Evolutionary conservation across 768 basidiomycete species (phyloP).

Genomic region (Mycena pura): DNA sequence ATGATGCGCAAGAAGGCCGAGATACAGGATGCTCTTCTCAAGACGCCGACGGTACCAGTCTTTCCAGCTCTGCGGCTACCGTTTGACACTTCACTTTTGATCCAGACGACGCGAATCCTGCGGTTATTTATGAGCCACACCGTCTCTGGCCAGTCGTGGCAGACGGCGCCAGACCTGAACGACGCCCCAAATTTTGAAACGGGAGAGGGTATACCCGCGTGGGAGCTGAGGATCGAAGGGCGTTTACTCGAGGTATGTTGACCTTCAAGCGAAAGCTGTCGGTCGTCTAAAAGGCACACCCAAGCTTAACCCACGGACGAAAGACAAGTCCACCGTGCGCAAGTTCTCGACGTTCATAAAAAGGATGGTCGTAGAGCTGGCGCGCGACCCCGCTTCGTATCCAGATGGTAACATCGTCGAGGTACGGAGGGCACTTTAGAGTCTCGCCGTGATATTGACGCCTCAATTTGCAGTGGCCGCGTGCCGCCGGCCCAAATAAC

Average conservation of each 20-base stretch:
- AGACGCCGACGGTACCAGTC: conserved; percentile 67
- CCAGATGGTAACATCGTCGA: conserved; percentile 90
- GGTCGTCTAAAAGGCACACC: neutral
- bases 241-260: conserved; percentile 76
- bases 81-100: conserved; percentile 21
- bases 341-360: conserved; percentile 90
- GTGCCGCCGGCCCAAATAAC: conserved; percentile 58
- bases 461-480: conserved; percentile 60
- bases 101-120: conserved; percentile 86
- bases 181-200: conserved; percentile 69
- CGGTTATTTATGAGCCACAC: conserved; percentile 90
- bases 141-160: conserved; percentile 86
- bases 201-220: conserved; percentile 89
- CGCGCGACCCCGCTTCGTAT: conserved; percentile 81
- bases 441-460: neutral
- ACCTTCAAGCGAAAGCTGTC: neutral
- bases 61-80: neutral
- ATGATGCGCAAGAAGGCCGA: conserved; percentile 90
- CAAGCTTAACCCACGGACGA: conserved; percentile 66
- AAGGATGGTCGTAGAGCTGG: conserved; percentile 84
- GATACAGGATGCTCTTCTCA: conserved; percentile 85
- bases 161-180: conserved; percentile 58
- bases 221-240: conserved; percentile 88
- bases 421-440: conserved; percentile 50
- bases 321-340: conserved; percentile 66